Percentiles rank a stretch among this genome's conserved stretches.
phyloP scores from a whole-genome alignment of 1,139 yeast genomes.

The Wickerhamiella infanticola region DNA sequence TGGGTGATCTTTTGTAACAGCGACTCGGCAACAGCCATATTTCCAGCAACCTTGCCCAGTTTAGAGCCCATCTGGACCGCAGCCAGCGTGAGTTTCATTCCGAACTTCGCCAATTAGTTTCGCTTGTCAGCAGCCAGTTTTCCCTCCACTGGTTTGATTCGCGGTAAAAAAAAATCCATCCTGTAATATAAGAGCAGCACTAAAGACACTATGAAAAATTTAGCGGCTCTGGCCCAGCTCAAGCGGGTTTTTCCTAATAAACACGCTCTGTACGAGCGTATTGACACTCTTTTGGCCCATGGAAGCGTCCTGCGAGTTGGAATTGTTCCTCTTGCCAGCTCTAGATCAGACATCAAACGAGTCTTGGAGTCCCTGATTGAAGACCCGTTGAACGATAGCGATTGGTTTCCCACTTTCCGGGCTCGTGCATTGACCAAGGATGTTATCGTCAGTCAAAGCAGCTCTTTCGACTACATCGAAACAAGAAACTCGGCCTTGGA shows the following conservation, averaged over 20 bases:
- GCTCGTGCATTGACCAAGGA: slow-evolving; percentile 23
- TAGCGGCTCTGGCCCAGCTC: slow-evolving; percentile 1
- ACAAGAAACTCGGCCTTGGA: slow-evolving; percentile 25
- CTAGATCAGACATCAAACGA: slow-evolving; percentile 17
- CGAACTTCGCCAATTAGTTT: background rate
- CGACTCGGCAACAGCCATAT: slow-evolving; percentile 4
- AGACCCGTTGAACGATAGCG: slow-evolving; percentile 24
- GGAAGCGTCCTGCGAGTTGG: slow-evolving; percentile 16
- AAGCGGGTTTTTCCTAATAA: slow-evolving; percentile 11
- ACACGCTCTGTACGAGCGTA: slow-evolving; percentile 13
- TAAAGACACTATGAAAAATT: too few relatives aligned
- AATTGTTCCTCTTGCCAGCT: slow-evolving; percentile 19
- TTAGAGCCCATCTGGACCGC: slow-evolving; percentile 4
- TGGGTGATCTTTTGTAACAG: background rate
- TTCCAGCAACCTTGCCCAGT: background rate
- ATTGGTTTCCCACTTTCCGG: slow-evolving; percentile 21
- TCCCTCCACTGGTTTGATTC: too few relatives aligned
- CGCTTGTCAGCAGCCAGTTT: background rate
- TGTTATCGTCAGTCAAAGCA: slow-evolving; percentile 19
- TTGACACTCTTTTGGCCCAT: slow-evolving; percentile 7
- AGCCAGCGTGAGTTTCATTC: slow-evolving; percentile 1
- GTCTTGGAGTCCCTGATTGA: slow-evolving; percentile 22
- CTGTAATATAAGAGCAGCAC: too few relatives aligned
- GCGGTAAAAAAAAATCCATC: too few relatives aligned
- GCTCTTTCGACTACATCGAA: slow-evolving; percentile 20